These are phyloP conservation scores for Ustulina deusta DNA, from an alignment of 2,329 filamentous ascomycete species.

Conservation along the genomic window DNA sequence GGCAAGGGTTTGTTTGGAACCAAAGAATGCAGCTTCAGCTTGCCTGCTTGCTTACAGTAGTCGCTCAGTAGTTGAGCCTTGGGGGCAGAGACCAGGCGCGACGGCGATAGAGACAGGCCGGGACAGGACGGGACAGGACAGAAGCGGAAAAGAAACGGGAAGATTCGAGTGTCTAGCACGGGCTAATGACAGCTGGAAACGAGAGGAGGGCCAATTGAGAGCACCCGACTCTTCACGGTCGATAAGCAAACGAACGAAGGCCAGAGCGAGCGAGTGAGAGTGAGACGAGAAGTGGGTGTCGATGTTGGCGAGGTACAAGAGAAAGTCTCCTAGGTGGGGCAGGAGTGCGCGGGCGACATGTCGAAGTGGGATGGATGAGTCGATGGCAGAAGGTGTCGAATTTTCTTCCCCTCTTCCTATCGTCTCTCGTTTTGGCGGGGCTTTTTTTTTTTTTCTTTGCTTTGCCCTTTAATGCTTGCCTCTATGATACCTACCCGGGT, in stretches of 20 bases:
- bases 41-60: constrained; percentile 17
- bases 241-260: constrained; percentile 27
- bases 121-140: constrained; percentile 6
- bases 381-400: constrained; percentile 16
- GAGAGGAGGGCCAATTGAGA: constrained; percentile 25
- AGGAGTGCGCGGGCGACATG: constrained; percentile 14
- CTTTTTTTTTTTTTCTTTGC: constrained; percentile 9
- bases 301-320: constrained; percentile 26
- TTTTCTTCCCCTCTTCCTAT: constrained; percentile 36
- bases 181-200: constrained; percentile 33
- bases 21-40: constrained; percentile 27
- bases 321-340: constrained; percentile 26
- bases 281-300: constrained; percentile 26
- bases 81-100: background rate
- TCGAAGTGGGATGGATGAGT: constrained; percentile 35
- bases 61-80: constrained; percentile 18
- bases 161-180: constrained; percentile 11
- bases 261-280: constrained; percentile 19
- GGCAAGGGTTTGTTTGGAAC: constrained; percentile 28
- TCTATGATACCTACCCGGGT: background rate
- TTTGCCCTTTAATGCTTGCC: background rate
- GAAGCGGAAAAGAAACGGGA: constrained; percentile 21
- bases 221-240: constrained; percentile 20
- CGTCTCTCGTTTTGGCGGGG: constrained; percentile 36
- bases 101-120: constrained; percentile 1